These are phyloP conservation scores for Zelonia costaricensis DNA, from an alignment of 208 protist species.

Conservation along the genomic window DNA sequence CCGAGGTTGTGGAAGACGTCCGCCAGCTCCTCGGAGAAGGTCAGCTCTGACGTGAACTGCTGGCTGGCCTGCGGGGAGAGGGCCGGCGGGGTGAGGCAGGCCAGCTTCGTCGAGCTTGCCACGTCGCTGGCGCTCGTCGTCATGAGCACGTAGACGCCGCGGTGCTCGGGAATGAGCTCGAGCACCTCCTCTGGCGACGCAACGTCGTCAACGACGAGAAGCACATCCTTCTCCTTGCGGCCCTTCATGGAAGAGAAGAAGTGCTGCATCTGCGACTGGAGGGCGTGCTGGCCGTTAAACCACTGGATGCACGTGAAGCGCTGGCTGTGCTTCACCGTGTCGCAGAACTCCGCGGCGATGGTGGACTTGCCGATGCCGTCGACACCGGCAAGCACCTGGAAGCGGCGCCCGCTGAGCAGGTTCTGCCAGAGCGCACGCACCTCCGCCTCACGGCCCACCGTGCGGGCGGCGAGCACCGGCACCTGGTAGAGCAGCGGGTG, in stretches of 20 bases:
- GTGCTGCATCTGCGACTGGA: constrained; percentile 42
- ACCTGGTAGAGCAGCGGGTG: constrained; percentile 79
- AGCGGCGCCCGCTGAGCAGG: constrained; percentile 59
- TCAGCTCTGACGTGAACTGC: constrained; percentile 42
- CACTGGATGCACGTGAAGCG: constrained; percentile 90
- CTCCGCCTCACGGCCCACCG: constrained; percentile 65
- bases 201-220: constrained; percentile 84
- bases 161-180: constrained; percentile 49
- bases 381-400: constrained; percentile 70
- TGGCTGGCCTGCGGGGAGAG: constrained; percentile 33
- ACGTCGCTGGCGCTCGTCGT: constrained; percentile 44
- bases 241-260: constrained; percentile 80
- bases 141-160: constrained; percentile 67
- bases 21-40: constrained; percentile 19
- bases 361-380: constrained; percentile 90
- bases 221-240: constrained; percentile 74
- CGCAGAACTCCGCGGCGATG: constrained; percentile 83
- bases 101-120: constrained; percentile 18
- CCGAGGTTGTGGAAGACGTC: constrained; percentile 45
- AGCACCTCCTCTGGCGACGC: constrained; percentile 29
- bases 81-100: constrained; percentile 34
- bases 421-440: constrained; percentile 84
- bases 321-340: constrained; percentile 58
- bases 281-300: constrained; percentile 54
- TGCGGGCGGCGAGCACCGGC: constrained; percentile 47